Base-by-base conservation (phyloP, 495 filamentous ascomycete genomes). In the Podospora pseudocomata region DNA sequence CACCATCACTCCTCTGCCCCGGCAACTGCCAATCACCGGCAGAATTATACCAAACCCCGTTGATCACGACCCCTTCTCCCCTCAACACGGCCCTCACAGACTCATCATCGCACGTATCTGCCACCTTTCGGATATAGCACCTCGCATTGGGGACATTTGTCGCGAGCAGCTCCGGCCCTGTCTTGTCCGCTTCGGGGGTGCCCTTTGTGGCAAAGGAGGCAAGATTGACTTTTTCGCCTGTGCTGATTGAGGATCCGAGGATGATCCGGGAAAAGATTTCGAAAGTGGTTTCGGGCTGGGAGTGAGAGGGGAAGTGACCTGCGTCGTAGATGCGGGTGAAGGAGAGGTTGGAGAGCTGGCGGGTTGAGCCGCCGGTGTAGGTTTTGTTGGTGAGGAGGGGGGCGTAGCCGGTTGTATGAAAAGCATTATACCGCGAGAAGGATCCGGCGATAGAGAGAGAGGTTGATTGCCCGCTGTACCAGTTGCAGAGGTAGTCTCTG, bases 251-350 rank as follows among this genome's bases (percentile, higher is more conserved):
- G 30, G 78, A 82, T 19, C 88, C 85, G 7, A 69, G 74, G 70
- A 91, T 84, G 5, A 85, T 83, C n/a, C 89, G 84, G 70, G 86
- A 84, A 71, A 92, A 91, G 44, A 92, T 76, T 63, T 86, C 80
- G 57, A 90, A 84, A 5, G 88, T 80, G 15, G 86, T 84, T 63
- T 90, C 80, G 2, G 89, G 89, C 73, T 91, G 88, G 72, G 91
- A 92, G 53, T 89, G 86, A 1, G 90, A 89, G 11, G 91, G 86
- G 63, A 87, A 84, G 72, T 93, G 91, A 0, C 91, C 91, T 13
- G 88, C 86, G 70, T 91, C 82, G 73, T 88, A 92, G 11, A 92
- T 81, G 2, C 90, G 84, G 30, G 85, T 83, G 75, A 92, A 93
- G 34, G 87, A 87, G 68, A 91, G 88, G 74, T 88, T 86, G 23